phyloP scores from a whole-genome alignment of 2,329 filamentous ascomycete species.

The Scytalidium lignicola region DNA sequence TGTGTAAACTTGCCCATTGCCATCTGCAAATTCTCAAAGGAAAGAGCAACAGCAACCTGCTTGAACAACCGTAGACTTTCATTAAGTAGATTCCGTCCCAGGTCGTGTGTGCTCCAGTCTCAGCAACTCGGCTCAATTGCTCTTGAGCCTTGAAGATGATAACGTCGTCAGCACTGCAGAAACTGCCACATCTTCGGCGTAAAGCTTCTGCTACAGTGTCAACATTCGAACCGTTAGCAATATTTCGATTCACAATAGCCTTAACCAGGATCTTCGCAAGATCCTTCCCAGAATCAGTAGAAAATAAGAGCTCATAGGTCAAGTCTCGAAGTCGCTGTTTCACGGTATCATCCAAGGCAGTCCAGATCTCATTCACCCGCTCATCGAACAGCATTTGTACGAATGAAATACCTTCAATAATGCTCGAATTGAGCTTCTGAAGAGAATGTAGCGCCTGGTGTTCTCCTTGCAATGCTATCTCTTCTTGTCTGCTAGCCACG shows the following conservation, averaged over 20 bases:
- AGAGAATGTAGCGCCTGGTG: constrained; percentile 87
- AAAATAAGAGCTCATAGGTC: constrained; percentile 86
- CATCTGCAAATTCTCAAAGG: constrained; percentile 71
- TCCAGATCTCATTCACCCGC: constrained; percentile 80
- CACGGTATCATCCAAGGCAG: constrained; percentile 64
- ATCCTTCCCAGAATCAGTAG: constrained; percentile 71
- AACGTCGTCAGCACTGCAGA: constrained; percentile 95
- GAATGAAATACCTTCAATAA: constrained; percentile 95
- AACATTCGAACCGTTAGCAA: constrained; percentile 92
- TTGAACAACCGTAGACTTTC: constrained; percentile 87
- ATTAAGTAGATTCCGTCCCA: constrained; percentile 73
- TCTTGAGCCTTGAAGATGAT: constrained; percentile 98
- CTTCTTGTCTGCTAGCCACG: constrained; percentile 78
- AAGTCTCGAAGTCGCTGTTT: constrained; percentile 68
- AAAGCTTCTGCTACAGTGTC: constrained; percentile 96
- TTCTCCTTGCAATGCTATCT: constrained; percentile 87
- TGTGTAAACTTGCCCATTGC: constrained; percentile 75
- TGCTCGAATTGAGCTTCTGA: constrained; percentile 78
- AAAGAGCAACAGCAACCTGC: constrained; percentile 78
- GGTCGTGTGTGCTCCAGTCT: constrained; percentile 69
- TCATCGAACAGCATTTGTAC: constrained; percentile 94
- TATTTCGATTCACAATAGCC: constrained; percentile 96
- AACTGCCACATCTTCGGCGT: constrained; percentile 85
- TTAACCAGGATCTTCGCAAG: constrained; percentile 93
- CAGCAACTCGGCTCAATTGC: constrained; percentile 80